Base-by-base conservation (phyloP, 352 stramenopile genomes). In the Globisporangium splendens region DNA sequence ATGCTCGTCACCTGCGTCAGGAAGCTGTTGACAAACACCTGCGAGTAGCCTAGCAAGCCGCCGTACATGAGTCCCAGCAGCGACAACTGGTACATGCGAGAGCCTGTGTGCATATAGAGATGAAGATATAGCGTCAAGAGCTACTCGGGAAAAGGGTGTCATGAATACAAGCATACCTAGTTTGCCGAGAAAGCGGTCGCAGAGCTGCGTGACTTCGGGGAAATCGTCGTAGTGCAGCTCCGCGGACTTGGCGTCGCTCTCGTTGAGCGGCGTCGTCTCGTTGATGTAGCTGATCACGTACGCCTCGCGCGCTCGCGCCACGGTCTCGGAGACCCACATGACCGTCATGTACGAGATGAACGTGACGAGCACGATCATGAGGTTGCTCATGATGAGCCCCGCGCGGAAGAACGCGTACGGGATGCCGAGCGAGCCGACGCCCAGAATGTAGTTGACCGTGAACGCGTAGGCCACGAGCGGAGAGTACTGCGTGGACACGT, bases 361-460 rank as follows among this genome's bases (percentile, higher is more conserved):
- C 6, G 85, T 93, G 1, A 96, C 84, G n/a, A 89, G 21, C 1
- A 88, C 41, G 61, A 96, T 85, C 62, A 93, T 79, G 53, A 72
- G 62, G 50, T 84, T 89, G 50, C 79, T 82, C 53, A 96, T 75
- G 4, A 95, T 22, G 12, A 96, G 56, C 0, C 89, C 89, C 1
- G 84, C 74, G 46, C 83, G 77, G 53, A 84, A 91, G 65, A 96
- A 95, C 2, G 86, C 86, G 66, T 88, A 96, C 2, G 89, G 88
- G 42, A 97, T 91, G 42, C 88, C 88, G 15, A 97, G 68, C 21
- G 86, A 96, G n/a, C 89, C 88, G 12, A 97, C 89, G 43, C 89
- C 89, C 14, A 97, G 70, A 60, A 97, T 96, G 70, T 97, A 97
- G 69, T 97, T 97, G 50, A 97, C 89, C 8, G 89, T 95, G 65